A percentile compares a stretch with the other conserved stretches of the same genome.
Evolutionary conservation across 345 rosid genomes (phyloP).

Genomic region (Salix arbutifolia): DNA sequence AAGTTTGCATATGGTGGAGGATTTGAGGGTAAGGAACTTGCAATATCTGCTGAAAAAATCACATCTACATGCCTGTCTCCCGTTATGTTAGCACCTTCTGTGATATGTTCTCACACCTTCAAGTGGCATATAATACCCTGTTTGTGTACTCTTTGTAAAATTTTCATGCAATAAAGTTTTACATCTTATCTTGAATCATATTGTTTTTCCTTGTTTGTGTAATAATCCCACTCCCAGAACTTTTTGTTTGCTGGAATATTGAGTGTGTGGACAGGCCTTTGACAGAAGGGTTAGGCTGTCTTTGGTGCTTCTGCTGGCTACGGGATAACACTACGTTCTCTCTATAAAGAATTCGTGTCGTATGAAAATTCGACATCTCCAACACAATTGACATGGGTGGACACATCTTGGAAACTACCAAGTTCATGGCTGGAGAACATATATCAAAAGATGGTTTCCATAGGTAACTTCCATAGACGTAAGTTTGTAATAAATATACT

Average conservation of each 20-base stretch:
- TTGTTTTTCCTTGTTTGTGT: not conserved
- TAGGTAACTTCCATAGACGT: no score
- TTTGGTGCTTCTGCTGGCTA: not conserved
- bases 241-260: not conserved
- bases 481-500: no score
- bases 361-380: not conserved
- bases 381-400: not conserved
- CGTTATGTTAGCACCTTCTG: conserved; percentile 5
- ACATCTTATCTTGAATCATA: not conserved
- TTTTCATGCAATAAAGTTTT: conserved; percentile 3
- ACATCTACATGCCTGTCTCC: not conserved
- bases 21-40: not conserved
- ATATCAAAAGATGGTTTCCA: no score
- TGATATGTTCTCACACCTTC: not conserved
- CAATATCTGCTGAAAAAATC: not conserved
- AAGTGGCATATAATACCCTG: conserved; percentile 8
- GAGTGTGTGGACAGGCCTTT: not conserved
- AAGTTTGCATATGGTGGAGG: not conserved
- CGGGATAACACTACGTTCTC: not conserved
- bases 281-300: not conserved
- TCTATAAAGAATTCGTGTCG: not conserved
- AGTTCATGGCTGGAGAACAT: no score
- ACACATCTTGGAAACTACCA: no score
- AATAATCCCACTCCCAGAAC: not conserved
- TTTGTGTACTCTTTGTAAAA: conserved; percentile 7